phyloP scores from a whole-genome alignment of 1,139 yeast species.

The Geotrichum restrictum region DNA sequence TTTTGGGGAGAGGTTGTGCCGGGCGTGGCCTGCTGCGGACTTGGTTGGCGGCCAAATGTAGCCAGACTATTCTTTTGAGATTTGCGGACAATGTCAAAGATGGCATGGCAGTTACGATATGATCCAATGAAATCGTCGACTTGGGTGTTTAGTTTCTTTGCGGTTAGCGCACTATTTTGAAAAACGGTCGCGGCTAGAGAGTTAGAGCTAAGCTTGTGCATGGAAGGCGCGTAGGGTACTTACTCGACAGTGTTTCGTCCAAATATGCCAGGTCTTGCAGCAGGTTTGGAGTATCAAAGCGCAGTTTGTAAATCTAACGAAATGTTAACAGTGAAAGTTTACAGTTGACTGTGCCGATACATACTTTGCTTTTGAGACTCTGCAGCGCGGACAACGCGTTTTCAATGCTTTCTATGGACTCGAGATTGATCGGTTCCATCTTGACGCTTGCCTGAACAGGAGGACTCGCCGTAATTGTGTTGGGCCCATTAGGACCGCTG shows the following conservation, averaged over 20 bases:
- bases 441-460: neutral
- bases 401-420: conserved; percentile 12
- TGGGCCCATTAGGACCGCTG: neutral
- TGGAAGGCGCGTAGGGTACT: neutral
- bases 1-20: conserved; percentile 7
- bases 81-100: conserved; percentile 14
- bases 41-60: conserved; percentile 13
- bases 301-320: conserved; percentile 25
- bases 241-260: conserved; percentile 26
- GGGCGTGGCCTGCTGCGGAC: conserved; percentile 11
- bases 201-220: neutral
- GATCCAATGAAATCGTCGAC: conserved; percentile 20
- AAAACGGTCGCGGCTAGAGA: conserved; percentile 18
- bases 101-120: conserved; percentile 16
- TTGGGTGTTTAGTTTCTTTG: conserved; percentile 18
- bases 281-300: conserved; percentile 27
- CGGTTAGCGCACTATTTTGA: conserved; percentile 17
- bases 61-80: conserved; percentile 9
- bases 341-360: neutral
- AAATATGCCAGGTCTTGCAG: conserved; percentile 27
- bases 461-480: neutral
- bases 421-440: conserved; percentile 8
- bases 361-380: conserved; percentile 3
- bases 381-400: conserved; percentile 4
- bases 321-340: neutral